Conservation (phyloP, 2,329 filamentous ascomycete genomes). For the Phyllosticta citrichinensis region DNA sequence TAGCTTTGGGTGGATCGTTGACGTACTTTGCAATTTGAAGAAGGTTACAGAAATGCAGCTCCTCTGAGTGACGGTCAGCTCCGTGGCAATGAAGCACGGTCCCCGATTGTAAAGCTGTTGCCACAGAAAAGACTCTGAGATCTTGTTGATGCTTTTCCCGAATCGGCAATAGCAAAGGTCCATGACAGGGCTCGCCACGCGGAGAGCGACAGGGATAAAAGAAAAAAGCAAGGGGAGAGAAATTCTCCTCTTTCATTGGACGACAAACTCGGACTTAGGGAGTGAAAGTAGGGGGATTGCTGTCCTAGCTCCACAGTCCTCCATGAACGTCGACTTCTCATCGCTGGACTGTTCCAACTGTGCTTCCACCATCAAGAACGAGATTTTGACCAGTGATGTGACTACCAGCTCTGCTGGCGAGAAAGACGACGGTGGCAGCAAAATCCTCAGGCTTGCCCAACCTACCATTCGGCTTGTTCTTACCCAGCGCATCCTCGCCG, state of each 20-base stretch:
- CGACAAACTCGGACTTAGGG: background rate
- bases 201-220: background rate
- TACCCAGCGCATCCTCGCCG: slow-evolving; percentile 31
- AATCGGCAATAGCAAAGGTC: background rate
- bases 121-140: background rate
- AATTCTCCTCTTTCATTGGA: background rate
- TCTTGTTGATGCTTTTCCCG: background rate
- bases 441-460: slow-evolving; percentile 28
- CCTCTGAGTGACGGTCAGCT: background rate
- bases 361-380: background rate
- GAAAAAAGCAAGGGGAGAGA: background rate
- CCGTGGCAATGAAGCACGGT: background rate
- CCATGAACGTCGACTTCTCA: background rate
- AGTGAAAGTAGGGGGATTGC: background rate
- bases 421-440: slow-evolving; percentile 27
- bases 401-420: slow-evolving; percentile 8
- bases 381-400: background rate
- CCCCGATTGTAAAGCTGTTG: background rate
- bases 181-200: background rate
- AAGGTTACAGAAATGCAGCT: background rate
- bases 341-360: background rate
- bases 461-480: slow-evolving; percentile 22
- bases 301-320: background rate
- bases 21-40: background rate
- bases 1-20: background rate